Conservation (phyloP, 2,329 filamentous ascomycete genomes). For the Neopestalotiopsis rosae region DNA sequence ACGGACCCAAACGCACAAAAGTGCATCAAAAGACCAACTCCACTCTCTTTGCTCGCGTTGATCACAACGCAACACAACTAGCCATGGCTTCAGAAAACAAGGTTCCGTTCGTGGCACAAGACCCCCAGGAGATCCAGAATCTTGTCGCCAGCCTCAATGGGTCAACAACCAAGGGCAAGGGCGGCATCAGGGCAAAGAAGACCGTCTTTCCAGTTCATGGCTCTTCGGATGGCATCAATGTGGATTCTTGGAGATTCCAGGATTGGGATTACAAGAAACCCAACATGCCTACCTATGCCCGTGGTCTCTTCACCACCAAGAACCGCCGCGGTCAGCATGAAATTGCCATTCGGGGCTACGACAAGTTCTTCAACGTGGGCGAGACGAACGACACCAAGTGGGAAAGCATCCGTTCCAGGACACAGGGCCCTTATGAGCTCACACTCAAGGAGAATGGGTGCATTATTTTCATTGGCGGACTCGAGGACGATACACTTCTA, state of each 20-base stretch:
- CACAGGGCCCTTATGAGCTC: conserved; percentile 88
- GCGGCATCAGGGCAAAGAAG: conserved; percentile 77
- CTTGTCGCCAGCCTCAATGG: conserved; percentile 70
- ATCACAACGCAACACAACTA: conserved; percentile 9
- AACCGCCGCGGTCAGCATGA: conserved; percentile 69
- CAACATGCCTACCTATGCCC: conserved; percentile 87
- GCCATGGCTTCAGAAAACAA: conserved; percentile 33
- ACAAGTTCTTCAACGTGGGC: conserved; percentile 97
- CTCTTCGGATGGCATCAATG: conserved; percentile 67
- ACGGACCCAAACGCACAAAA: background rate
- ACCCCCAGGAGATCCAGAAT: conserved; percentile 68
- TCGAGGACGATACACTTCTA: conserved; percentile 86
- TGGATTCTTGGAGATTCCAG: conserved; percentile 91
- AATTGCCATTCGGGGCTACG: conserved; percentile 89
- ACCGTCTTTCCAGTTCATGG: conserved; percentile 72
- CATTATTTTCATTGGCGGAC: conserved; percentile 94
- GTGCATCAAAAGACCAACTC: background rate
- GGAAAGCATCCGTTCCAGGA: conserved; percentile 76
- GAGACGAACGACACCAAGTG: conserved; percentile 86
- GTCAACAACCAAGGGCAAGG: conserved; percentile 58
- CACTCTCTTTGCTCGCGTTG: background rate
- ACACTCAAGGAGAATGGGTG: conserved; percentile 99
- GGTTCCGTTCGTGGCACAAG: conserved; percentile 71
- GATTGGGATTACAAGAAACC: conserved; percentile 95
- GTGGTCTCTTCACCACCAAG: conserved; percentile 89